Base-by-base conservation (phyloP, 208 protist species). In the Novymonas esmeraldas region DNA sequence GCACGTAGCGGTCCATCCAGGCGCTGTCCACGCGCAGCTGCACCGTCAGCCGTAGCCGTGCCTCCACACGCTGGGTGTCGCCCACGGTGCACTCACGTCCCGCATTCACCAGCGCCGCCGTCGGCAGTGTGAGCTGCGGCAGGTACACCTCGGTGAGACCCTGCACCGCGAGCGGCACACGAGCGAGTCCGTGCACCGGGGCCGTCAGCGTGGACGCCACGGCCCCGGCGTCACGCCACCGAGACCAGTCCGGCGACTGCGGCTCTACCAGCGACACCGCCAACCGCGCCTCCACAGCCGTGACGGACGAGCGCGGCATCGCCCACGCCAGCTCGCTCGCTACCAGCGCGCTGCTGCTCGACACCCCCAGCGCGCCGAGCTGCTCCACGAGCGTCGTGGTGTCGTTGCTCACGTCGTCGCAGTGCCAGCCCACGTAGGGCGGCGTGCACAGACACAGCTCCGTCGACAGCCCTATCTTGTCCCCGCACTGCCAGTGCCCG, bases 341-440 rank as follows among this genome's bases (percentile, higher is more conserved):
- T 20, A 56, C 41, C 59, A 26, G 45, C 7, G n/a, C 26, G 3
- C 29, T 36, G 4, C 14, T 52, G 11, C 10, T 29, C 22, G 46
- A 45, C 10, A 67, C 52, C 26, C 38, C 33, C 28, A 67, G 39
- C 42, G 42, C 59, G 13, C 6, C 29, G 18, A 73, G 38, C 36
- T 66, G 36, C 2, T 33, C 24, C n/a, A 11, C 22, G 20, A 66
- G 60, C 58, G n/a, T 20, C 6, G n/a, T 26, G 31, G 55, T 41
- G 36, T 60, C 57, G 0, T 48, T 56, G 38, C 39, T 49, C 29
- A 50, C 56, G 22, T 49, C 33, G 38, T 64, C 46, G 58, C 76
- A 87, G 58, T 84, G 31, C 50, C 51, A 81, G 14, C 82, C 82
- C 0, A 84, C 59, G 64, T 77, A 81, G 1, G 74, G 78, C 31